These are phyloP conservation scores for Podila verticillata DNA, from an alignment of 192 early-diverging fungal genomes.

Conservation along the genomic window DNA sequence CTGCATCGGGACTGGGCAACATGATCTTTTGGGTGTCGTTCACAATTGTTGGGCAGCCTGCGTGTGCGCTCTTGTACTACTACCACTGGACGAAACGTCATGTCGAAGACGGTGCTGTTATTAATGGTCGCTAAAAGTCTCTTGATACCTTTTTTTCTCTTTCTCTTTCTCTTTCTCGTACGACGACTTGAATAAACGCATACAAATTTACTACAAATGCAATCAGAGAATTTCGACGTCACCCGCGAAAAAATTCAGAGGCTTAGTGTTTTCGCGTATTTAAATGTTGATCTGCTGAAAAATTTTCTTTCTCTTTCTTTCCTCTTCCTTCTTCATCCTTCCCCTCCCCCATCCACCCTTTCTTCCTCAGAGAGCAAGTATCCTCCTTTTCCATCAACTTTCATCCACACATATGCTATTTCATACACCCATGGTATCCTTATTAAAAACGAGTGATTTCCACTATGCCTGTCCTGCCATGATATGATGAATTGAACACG, in stretches of 20 bases:
- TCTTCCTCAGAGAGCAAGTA: conserved; percentile 4
- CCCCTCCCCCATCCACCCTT: neutral
- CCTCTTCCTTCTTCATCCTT: neutral
- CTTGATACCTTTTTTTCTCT: too few relatives aligned
- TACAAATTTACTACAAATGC: too few relatives aligned
- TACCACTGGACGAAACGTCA: conserved; percentile 59
- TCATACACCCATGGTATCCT: neutral
- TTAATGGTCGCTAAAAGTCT: too few relatives aligned
- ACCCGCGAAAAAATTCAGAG: too few relatives aligned
- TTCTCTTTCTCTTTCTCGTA: too few relatives aligned
- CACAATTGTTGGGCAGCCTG: conserved; percentile 83
- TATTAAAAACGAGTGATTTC: neutral
- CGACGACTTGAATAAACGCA: too few relatives aligned
- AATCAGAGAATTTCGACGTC: too few relatives aligned
- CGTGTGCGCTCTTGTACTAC: conserved; percentile 77
- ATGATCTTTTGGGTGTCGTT: conserved; percentile 86
- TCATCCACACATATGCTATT: too few relatives aligned
- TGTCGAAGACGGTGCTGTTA: conserved; percentile 1
- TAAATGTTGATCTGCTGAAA: neutral
- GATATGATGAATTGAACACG: neutral
- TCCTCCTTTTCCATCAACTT: neutral
- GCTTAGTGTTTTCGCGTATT: too few relatives aligned
- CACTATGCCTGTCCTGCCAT: neutral
- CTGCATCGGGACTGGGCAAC: conserved; percentile 76
- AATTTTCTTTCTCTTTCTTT: neutral